Evolutionary conservation across 2,329 filamentous ascomycete species (phyloP).

Genomic region (Zymoseptoria passerinii): DNA sequence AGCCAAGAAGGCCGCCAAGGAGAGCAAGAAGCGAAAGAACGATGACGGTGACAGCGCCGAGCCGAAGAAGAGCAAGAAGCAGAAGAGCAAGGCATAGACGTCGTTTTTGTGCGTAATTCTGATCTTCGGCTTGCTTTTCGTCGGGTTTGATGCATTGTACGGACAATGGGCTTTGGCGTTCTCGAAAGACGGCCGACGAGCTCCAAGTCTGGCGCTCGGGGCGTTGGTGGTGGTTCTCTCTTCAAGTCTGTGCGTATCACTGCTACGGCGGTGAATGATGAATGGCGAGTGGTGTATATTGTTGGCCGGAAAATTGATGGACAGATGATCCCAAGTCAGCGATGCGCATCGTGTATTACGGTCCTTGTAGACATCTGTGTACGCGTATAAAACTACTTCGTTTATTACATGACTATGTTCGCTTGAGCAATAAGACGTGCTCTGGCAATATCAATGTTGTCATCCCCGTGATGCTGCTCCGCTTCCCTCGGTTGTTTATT

Average conservation of each 20-base stretch:
- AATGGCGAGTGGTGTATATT: not conserved
- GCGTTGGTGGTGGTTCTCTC: not conserved
- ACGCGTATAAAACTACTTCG: not conserved
- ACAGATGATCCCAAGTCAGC: not conserved
- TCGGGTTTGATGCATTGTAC: not conserved
- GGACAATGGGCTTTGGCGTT: not conserved
- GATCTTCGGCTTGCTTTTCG: not conserved
- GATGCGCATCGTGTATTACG: not conserved
- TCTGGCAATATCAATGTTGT: too few relatives aligned
- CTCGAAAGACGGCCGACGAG: not conserved
- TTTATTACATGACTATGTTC: not conserved
- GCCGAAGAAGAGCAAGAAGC: slow-evolving; percentile 47
- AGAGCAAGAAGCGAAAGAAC: slow-evolving; percentile 33
- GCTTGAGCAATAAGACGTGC: too few relatives aligned
- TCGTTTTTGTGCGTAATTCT: not conserved
- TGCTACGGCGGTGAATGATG: not conserved
- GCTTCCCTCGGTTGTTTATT: too few relatives aligned
- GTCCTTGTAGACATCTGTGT: not conserved
- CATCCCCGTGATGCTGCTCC: too few relatives aligned
- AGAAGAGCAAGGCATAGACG: slow-evolving; percentile 20
- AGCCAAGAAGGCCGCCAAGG: slow-evolving; percentile 11
- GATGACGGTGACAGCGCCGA: slow-evolving; percentile 31
- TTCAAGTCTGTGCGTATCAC: not conserved
- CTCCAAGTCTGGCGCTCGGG: not conserved
- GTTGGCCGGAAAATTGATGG: not conserved